Conservation (phyloP, 1,284 basidiomycete species). For the Ceratobasidium sp. region DNA sequence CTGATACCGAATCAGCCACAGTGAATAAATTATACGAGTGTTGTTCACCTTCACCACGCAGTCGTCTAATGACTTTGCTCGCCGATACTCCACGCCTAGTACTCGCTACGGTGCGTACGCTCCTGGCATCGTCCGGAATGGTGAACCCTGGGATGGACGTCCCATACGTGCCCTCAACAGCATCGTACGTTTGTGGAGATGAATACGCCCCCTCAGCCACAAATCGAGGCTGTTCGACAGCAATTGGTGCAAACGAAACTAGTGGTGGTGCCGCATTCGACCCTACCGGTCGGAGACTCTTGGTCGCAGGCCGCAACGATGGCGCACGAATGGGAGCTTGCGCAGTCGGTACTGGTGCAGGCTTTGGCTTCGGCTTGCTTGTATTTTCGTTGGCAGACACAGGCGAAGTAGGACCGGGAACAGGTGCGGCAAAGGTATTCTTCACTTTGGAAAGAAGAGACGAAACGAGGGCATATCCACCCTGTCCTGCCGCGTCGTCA, state of each 20-base stretch:
- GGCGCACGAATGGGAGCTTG: constrained; percentile 69
- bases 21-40: not conserved
- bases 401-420: constrained; percentile 47
- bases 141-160: constrained; percentile 82
- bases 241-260: constrained; percentile 81
- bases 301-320: constrained; percentile 52
- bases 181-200: constrained; percentile 61
- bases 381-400: constrained; percentile 62
- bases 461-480: constrained; percentile 80
- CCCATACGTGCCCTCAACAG: constrained; percentile 62
- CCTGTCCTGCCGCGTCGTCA: constrained; percentile 85
- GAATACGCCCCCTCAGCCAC: constrained; percentile 20
- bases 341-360: constrained; percentile 59
- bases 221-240: constrained; percentile 62
- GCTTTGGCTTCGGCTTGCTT: constrained; percentile 58
- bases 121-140: constrained; percentile 82
- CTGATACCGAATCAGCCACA: constrained; percentile 56
- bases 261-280: constrained; percentile 69
- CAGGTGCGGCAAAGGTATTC: constrained; percentile 68
- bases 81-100: constrained; percentile 73
- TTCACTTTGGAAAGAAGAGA: constrained; percentile 80
- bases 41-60: constrained; percentile 81
- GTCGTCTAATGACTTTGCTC: constrained; percentile 86
- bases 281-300: constrained; percentile 13
- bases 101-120: constrained; percentile 76